Base-by-base conservation (phyloP, 805 yeast species). In the Metschnikowia shivogae region DNA sequence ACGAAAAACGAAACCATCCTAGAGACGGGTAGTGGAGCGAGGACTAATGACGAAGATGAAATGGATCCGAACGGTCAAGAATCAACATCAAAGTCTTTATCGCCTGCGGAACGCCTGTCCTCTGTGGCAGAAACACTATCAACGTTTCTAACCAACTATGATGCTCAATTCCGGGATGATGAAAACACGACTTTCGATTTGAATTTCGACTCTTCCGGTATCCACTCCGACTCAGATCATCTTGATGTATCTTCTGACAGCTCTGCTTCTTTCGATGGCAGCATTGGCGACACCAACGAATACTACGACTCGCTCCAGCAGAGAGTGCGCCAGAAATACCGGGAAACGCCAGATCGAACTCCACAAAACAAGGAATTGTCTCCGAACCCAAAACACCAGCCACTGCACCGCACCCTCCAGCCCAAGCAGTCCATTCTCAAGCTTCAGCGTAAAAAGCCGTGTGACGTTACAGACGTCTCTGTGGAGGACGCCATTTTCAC, bases 351-450 rank as follows among this genome's bases (percentile, higher is more conserved):
- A 26, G 31, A 41, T 22, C 14, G 27, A 17, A 17, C 17, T 13
- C 11, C 24, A 12, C 30, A 19, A 3, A 6, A 6, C 10, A 38
- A 26, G 10, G 46, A 39, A 17, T 8, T 32, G n/a, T 43, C 47
- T 17, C 49, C 49, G 10, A 36, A 45, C 11, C 46, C 44, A 1
- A 70, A 69, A 42, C 73, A 68, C 46, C 61, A 63, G 44, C 76
- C 76, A 4, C 66, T 69, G 26, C 76, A 71, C 52, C 70, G 67
- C 40, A 63, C 58, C 2, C 54, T 71, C 31, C 64, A 68, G 51
- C 76, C 76, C 1, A 67, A 67, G 50, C 56, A 63, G 32, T 67
- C 72, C n/a, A 71, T 71, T n/a, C 53, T 71, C 40, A 70, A 70
- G 53, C 35, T 45, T 8, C 42, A 39, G 27, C 33, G 17, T 4